Percentiles rank a stretch among this genome's conserved stretches.
These are phyloP conservation scores for Chlorella variabilis DNA, from an alignment of 163 green algal genomes.

Conservation along the genomic window DNA sequence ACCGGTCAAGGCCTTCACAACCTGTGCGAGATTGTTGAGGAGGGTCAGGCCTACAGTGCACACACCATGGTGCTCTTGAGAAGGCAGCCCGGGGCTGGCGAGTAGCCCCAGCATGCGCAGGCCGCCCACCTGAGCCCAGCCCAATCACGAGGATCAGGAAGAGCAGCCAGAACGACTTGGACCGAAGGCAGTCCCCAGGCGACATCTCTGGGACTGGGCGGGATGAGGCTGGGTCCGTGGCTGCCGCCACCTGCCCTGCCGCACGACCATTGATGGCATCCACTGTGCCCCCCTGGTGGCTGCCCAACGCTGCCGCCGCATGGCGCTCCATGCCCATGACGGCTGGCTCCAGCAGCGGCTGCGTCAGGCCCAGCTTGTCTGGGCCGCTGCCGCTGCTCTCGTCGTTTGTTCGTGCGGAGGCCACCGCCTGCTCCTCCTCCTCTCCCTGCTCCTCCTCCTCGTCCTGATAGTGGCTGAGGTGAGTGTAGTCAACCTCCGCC, in stretches of 20 bases:
- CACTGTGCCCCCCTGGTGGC: no score
- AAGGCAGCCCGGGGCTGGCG: background rate
- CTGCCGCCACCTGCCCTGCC: no score
- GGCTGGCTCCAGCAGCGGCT: slow-evolving; percentile 8
- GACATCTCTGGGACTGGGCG: slow-evolving; percentile 2
- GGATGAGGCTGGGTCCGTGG: no score
- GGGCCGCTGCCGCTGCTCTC: background rate
- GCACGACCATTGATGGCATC: no score
- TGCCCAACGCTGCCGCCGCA: background rate
- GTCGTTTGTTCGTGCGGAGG: no score
- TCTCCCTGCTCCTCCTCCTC: slow-evolving; percentile 7
- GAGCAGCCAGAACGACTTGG: slow-evolving; percentile 66
- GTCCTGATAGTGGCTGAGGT: slow-evolving; percentile 13
- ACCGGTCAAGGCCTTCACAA: slow-evolving; percentile 8
- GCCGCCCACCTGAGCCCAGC: slow-evolving; percentile 41
- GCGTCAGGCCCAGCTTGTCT: background rate
- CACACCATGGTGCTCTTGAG: background rate
- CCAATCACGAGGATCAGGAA: slow-evolving; percentile 60
- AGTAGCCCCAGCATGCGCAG: background rate
- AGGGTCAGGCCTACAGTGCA: slow-evolving; percentile 59
- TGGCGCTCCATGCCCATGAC: background rate
- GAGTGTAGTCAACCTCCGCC: slow-evolving; percentile 13
- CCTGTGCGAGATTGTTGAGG: slow-evolving; percentile 73
- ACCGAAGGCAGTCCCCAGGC: slow-evolving; percentile 29
- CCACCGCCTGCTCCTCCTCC: background rate